Conservation (phyloP, 805 yeast species). For the Wickerhamomyces mucosus region DNA sequence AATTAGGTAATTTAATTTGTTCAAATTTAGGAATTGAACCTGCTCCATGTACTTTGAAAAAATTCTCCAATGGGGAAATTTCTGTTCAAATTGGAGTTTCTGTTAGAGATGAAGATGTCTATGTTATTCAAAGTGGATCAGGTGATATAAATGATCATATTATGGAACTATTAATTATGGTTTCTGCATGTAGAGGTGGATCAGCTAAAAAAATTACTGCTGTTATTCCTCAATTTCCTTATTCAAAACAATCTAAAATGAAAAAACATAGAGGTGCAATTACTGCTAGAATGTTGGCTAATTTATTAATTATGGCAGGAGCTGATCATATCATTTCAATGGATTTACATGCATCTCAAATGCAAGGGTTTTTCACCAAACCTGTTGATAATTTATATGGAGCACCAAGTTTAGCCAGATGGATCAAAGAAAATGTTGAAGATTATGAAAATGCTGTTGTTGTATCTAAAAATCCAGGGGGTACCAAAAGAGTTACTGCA, state of each 20-base stretch:
- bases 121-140: constrained; percentile 85
- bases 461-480: constrained; percentile 98
- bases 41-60: constrained; percentile 85
- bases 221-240: constrained; percentile 95
- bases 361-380: constrained; percentile 97
- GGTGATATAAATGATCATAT: constrained; percentile 85
- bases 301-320: constrained; percentile 92
- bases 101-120: constrained; percentile 95
- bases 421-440: constrained; percentile 87
- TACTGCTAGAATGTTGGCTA: constrained; percentile 97
- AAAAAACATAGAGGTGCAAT: constrained; percentile 98
- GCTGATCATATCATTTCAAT: constrained; percentile 97
- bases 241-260: constrained; percentile 96
- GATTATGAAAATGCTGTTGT: constrained; percentile 87
- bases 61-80: constrained; percentile 96
- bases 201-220: constrained; percentile 96
- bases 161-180: constrained; percentile 89
- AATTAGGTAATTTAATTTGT: constrained; percentile 84
- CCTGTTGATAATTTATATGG: constrained; percentile 97
- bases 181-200: constrained; percentile 95
- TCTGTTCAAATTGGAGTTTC: constrained; percentile 92
- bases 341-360: constrained; percentile 94
- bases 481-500: constrained; percentile 95
- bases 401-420: constrained; percentile 90
- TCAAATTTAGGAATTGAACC: constrained; percentile 85